A percentile compares a stretch with the other conserved stretches of the same genome.
phyloP scores from a whole-genome alignment of 169 alveolate genomes.

The Cryptosporidium ryanae region DNA sequence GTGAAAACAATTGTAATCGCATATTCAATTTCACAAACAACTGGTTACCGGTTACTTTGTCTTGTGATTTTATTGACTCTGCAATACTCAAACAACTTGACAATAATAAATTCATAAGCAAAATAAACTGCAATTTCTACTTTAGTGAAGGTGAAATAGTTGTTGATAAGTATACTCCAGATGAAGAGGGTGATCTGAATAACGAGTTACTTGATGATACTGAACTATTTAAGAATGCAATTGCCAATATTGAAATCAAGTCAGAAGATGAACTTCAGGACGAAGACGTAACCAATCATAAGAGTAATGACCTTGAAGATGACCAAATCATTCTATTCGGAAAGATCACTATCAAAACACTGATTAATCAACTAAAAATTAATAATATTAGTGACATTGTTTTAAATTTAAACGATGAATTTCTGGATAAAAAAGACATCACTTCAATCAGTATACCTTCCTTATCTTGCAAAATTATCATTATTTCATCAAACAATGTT shows the following conservation, averaged over 20 bases:
- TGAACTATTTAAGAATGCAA: too few species aligned
- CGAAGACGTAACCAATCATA: not conserved
- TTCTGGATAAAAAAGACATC: slow-evolving; percentile 27
- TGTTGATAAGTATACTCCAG: slow-evolving; percentile 4
- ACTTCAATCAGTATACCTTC: slow-evolving; percentile 31
- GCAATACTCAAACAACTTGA: not conserved
- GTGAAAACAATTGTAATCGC: not conserved
- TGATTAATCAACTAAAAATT: slow-evolving; percentile 12
- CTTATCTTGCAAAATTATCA: slow-evolving; percentile 20
- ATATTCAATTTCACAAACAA: slow-evolving; percentile 15
- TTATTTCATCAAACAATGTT: slow-evolving; percentile 32
- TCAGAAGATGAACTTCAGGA: too few species aligned
- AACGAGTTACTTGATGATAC: too few species aligned
- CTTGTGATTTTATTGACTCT: slow-evolving; percentile 4
- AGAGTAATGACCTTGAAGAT: slow-evolving; percentile 1
- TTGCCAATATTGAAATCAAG: too few species aligned
- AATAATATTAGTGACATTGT: slow-evolving; percentile 19
- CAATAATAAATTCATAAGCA: slow-evolving; percentile 15
- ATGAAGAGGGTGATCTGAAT: not conserved
- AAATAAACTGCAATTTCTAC: slow-evolving; percentile 6
- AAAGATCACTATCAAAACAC: slow-evolving; percentile 20
- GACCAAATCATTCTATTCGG: slow-evolving; percentile 34
- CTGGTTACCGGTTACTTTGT: slow-evolving; percentile 46
- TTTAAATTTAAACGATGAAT: slow-evolving; percentile 16
- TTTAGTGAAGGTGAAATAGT: slow-evolving; percentile 15